phyloP scores from a whole-genome alignment of 2,329 filamentous ascomycete species.

The Ampelomyces quisqualis region DNA sequence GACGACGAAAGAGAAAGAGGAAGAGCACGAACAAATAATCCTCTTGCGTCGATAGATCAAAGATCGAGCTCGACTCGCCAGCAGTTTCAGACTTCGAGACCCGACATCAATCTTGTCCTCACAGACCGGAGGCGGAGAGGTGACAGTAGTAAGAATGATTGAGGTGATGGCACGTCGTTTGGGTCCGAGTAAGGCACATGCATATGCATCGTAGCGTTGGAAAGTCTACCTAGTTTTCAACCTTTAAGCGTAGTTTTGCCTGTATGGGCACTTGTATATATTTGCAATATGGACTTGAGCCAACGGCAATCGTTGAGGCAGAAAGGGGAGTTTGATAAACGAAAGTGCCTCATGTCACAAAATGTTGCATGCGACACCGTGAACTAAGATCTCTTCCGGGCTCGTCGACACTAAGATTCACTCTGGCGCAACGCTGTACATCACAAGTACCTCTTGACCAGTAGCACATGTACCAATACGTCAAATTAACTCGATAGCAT shows the following conservation, averaged over 20 bases:
- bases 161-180: constrained; percentile 9
- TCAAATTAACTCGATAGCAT: too few species aligned
- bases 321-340: too few species aligned
- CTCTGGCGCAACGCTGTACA: neutral
- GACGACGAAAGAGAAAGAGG: constrained; percentile 36
- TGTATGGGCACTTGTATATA: constrained; percentile 6
- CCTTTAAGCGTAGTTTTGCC: constrained; percentile 11
- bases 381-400: too few species aligned
- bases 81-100: constrained; percentile 37
- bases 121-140: constrained; percentile 32
- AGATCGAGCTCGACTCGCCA: constrained; percentile 14
- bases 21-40: constrained; percentile 19
- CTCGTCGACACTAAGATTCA: too few species aligned
- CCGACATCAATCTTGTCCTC: constrained; percentile 33
- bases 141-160: constrained; percentile 34
- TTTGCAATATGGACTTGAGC: constrained; percentile 2
- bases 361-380: too few species aligned
- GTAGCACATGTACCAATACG: too few species aligned
- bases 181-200: constrained; percentile 5
- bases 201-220: constrained; percentile 5
- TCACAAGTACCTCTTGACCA: too few species aligned
- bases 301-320: neutral
- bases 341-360: too few species aligned
- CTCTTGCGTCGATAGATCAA: constrained; percentile 17
- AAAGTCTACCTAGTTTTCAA: constrained; percentile 4